A percentile compares a stretch with the other conserved stretches of the same genome.
Evolutionary conservation across 2,329 filamentous ascomycete genomes (phyloP).

Genomic region (Aspergillus caelatus): DNA sequence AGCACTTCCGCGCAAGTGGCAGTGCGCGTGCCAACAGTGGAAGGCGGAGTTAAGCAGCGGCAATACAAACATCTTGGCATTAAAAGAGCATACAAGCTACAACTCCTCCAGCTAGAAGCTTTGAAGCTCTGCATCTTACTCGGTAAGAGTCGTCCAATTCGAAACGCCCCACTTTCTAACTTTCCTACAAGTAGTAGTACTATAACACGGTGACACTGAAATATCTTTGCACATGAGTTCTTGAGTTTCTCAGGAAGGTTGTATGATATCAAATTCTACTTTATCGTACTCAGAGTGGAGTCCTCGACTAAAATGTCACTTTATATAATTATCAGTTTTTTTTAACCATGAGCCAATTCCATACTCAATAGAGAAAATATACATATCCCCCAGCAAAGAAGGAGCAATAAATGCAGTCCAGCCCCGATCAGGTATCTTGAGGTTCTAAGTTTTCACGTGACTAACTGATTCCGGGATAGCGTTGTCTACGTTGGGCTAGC

Average conservation of each 20-base stretch:
- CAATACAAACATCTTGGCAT: slow-evolving; percentile 4
- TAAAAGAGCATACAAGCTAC: not conserved
- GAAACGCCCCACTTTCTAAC: not conserved
- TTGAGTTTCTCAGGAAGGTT: not conserved
- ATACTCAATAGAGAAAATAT: not conserved
- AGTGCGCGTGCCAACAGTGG: slow-evolving; percentile 8
- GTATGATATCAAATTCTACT: not conserved
- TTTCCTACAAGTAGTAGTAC: not conserved
- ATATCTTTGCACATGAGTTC: not conserved
- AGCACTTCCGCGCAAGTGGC: slow-evolving; percentile 5
- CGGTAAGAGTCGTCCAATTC: not conserved
- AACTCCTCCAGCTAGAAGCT: not conserved
- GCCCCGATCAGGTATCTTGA: slow-evolving; percentile 25
- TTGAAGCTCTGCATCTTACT: not conserved
- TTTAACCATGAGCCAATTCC: not conserved
- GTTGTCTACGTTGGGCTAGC: slow-evolving; percentile 10
- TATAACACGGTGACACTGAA: not conserved
- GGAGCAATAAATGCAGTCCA: slow-evolving; percentile 7
- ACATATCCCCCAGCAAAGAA: not conserved
- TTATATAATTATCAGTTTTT: not conserved
- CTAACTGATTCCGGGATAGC: slow-evolving; percentile 21
- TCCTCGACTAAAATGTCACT: not conserved
- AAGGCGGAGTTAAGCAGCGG: slow-evolving; percentile 19
- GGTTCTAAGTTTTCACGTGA: slow-evolving; percentile 27
- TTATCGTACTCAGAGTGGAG: not conserved